A percentile compares a stretch with the other conserved stretches of the same genome.
phyloP scores from a whole-genome alignment of 2,329 filamentous ascomycete genomes.

The Intubia oerlemansii region DNA sequence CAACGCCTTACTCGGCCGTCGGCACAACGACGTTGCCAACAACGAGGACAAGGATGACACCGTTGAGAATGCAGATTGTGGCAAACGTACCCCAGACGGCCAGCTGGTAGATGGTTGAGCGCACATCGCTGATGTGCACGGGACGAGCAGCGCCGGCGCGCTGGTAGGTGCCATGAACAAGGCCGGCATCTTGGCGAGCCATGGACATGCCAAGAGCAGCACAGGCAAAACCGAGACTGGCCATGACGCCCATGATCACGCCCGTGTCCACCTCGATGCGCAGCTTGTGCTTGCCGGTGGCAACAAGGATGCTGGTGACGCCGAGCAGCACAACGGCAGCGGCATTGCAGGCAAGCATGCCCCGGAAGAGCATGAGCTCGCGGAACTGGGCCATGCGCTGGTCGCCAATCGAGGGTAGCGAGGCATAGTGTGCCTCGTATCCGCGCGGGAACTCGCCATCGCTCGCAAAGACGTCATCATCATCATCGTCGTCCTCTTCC shows the following conservation, averaged over 20 bases:
- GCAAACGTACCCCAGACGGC: constrained; percentile 22
- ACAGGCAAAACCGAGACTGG: constrained; percentile 42
- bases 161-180: constrained; percentile 14
- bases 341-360: constrained; percentile 30
- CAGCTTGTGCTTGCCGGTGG: constrained; percentile 45
- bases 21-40: constrained; percentile 16
- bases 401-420: constrained; percentile 27
- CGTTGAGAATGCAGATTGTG: constrained; percentile 25
- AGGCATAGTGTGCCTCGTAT: constrained; percentile 31
- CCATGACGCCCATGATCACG: constrained; percentile 46
- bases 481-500: constrained; percentile 21
- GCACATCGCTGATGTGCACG: too few species aligned
- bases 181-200: constrained; percentile 22
- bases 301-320: constrained; percentile 42
- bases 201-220: constrained; percentile 37
- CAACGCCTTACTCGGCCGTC: not conserved
- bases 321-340: constrained; percentile 41
- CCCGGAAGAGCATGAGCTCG: constrained; percentile 32
- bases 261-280: constrained; percentile 53
- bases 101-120: too few species aligned
- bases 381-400: constrained; percentile 27
- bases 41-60: constrained; percentile 28
- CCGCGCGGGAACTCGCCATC: constrained; percentile 25
- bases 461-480: constrained; percentile 13
- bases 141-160: too few species aligned